phyloP scores from a whole-genome alignment of 345 rosid genomes.

The Isatis tinctoria region DNA sequence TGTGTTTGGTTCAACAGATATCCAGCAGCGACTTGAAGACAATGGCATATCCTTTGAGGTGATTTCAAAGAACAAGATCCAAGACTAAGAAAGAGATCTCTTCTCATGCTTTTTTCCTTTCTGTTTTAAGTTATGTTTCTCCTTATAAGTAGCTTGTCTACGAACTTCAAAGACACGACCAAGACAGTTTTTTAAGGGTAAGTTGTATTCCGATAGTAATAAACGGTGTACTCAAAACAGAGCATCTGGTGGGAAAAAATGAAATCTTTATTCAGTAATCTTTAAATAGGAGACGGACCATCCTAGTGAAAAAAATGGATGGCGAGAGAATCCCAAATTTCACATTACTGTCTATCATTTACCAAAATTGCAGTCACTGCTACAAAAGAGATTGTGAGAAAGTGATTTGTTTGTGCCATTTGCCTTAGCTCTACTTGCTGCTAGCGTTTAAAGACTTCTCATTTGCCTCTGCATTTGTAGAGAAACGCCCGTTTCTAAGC shows the following conservation, averaged over 20 bases:
- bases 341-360: slow-evolving; percentile 22
- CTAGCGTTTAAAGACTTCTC: neutral
- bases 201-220: neutral
- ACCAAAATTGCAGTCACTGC: slow-evolving; percentile 21
- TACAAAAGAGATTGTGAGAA: slow-evolving; percentile 1
- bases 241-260: neutral
- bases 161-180: neutral
- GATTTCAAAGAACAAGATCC: slow-evolving; percentile 49
- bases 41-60: slow-evolving; percentile 78
- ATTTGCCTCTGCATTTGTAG: neutral
- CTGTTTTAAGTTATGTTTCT: slow-evolving; percentile 8
- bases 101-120: slow-evolving; percentile 5
- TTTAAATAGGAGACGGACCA: slow-evolving; percentile 10
- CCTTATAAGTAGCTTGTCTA: neutral
- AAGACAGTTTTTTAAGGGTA: neutral
- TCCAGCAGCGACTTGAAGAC: slow-evolving; percentile 56
- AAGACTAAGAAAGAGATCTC: slow-evolving; percentile 20
- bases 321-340: slow-evolving; percentile 11
- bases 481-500: neutral
- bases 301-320: slow-evolving; percentile 10
- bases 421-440: neutral
- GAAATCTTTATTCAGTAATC: neutral
- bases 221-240: neutral
- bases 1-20: slow-evolving; percentile 74
- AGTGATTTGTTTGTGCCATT: neutral